Evolutionary conservation across 495 filamentous ascomycete species (phyloP), one percentile per base, ranked within the genome.

Genomic region (Pseudotulostoma volvatum): DNA sequence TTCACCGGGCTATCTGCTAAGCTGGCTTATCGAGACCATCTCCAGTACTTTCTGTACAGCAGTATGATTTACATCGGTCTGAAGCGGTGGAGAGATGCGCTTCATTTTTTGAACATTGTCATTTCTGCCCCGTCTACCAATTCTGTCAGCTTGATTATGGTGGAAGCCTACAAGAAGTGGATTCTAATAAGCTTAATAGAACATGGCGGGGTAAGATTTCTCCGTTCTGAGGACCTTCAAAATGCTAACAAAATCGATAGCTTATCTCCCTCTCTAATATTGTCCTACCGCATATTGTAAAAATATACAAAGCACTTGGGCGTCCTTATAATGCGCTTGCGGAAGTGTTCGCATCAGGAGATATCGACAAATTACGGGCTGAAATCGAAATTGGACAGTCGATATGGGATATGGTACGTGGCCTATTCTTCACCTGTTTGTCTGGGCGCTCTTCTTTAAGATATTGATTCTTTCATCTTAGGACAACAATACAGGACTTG

Each of bases 101-200:
- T 70, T 18, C 67, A 76, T 33, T 81, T 78, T 36, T 64, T 95
- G 18, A 77, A 77, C 43, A 64, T 72, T 40, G 73, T 77, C 31
- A 64, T 88, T 20, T 67, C 75, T 11, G 70, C 68, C 30, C 86
- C 86, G 7, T 60, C 70, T 1, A 59, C 56, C 9, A 65, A 57
- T 16, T 56, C 66, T 9, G 64, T 71, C 14, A 88, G 77, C 57
- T 78, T 74, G 55, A 67, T 90, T 19, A 84, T 86, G 77, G 66
- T 81, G 1, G 85, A 93, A 48, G 84, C 83, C 9, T 92, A 93
- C 64, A 93, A 88, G 55, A 95, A 92, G 60, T 93, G 84, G 79
- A 55, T 90, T 7, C 60, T 97, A n/a, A 70, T 87, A 3, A 71
- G 74, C 25, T 59, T 93, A 28, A 63, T 96, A 7, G 62, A 67